phyloP scores from a whole-genome alignment of 2,329 filamentous ascomycete genomes.

The Fusarium mangiferae region DNA sequence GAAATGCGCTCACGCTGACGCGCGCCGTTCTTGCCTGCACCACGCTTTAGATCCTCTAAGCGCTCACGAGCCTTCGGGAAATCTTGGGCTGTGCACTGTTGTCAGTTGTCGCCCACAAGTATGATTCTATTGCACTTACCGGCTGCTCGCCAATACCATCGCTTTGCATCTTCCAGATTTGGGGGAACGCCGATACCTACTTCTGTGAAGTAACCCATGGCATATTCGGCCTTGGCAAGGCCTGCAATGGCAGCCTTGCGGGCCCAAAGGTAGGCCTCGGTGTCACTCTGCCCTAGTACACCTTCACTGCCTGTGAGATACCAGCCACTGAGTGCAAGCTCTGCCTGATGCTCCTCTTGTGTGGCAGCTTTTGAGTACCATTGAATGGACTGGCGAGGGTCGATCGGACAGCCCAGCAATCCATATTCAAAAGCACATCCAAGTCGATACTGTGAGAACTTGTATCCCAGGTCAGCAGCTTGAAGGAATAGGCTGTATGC shows the following conservation, averaged over 20 bases:
- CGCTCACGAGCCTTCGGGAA: slow-evolving; percentile 93
- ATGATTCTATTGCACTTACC: slow-evolving; percentile 69
- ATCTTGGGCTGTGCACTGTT: slow-evolving; percentile 76
- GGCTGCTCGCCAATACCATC: slow-evolving; percentile 98
- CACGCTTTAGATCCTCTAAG: slow-evolving; percentile 87
- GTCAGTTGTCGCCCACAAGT: slow-evolving; percentile 42
- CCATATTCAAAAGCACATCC: slow-evolving; percentile 93
- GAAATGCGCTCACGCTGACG: slow-evolving; percentile 83
- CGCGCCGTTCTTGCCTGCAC: slow-evolving; percentile 72
- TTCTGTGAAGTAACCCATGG: slow-evolving; percentile 97
- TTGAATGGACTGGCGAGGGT: slow-evolving; percentile 85
- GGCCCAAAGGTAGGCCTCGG: slow-evolving; percentile 97
- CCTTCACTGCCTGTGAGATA: slow-evolving; percentile 92
- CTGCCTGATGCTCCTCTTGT: slow-evolving; percentile 93
- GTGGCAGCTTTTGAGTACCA: slow-evolving; percentile 94
- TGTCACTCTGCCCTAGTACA: slow-evolving; percentile 90
- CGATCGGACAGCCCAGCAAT: slow-evolving; percentile 81
- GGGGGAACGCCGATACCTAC: slow-evolving; percentile 89
- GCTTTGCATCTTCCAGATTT: slow-evolving; percentile 93
- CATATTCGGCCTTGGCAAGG: slow-evolving; percentile 93
- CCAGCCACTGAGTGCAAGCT: slow-evolving; percentile 88
- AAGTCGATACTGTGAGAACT: slow-evolving; percentile 91
- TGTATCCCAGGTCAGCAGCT: slow-evolving; percentile 90
- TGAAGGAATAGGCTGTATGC: slow-evolving; percentile 84
- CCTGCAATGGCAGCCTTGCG: slow-evolving; percentile 90